Evolutionary conservation across 345 rosid species (phyloP).

Genomic region (Sonneratia alba): DNA sequence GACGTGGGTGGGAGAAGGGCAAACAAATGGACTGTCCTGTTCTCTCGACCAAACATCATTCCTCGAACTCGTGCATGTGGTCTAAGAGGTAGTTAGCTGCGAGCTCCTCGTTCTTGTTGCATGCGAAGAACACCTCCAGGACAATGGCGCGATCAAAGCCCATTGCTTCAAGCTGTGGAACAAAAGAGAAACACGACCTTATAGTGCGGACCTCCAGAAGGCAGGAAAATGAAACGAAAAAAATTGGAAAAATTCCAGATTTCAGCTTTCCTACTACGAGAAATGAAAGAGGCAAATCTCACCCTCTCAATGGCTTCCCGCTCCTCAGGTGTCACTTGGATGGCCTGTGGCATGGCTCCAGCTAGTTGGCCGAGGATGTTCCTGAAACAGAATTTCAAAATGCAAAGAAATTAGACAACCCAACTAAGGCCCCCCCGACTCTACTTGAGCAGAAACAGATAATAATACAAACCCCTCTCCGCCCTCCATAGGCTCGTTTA

Average conservation of each 20-base stretch:
- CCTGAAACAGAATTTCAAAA: constrained; percentile 19
- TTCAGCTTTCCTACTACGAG: neutral
- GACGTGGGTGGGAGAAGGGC: neutral
- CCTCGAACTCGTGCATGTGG: constrained; percentile 85
- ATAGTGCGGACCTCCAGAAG: neutral
- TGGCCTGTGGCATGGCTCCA: constrained; percentile 72
- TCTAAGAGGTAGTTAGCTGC: constrained; percentile 93
- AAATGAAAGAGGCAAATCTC: constrained; percentile 11
- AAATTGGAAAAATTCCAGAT: neutral
- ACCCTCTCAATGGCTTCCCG: constrained; percentile 95
- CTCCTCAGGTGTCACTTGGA: constrained; percentile 84
- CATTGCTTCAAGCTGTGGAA: constrained; percentile 75
- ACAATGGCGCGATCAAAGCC: constrained; percentile 75
- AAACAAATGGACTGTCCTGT: neutral
- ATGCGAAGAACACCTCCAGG: constrained; percentile 78
- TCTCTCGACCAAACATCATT: constrained; percentile 21
- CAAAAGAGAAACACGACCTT: neutral
- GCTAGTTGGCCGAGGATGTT: constrained; percentile 61
- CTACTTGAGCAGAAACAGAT: neutral
- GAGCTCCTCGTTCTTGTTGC: constrained; percentile 90
- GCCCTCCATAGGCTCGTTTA: constrained; percentile 82
- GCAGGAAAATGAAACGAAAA: neutral
- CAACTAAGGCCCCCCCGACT: neutral
- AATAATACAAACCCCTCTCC: constrained; percentile 58
- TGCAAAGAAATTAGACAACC: neutral